These are phyloP conservation scores for Aureococcus anophagefferens DNA, from an alignment of 108 stramenopile species.

Conservation along the genomic window DNA sequence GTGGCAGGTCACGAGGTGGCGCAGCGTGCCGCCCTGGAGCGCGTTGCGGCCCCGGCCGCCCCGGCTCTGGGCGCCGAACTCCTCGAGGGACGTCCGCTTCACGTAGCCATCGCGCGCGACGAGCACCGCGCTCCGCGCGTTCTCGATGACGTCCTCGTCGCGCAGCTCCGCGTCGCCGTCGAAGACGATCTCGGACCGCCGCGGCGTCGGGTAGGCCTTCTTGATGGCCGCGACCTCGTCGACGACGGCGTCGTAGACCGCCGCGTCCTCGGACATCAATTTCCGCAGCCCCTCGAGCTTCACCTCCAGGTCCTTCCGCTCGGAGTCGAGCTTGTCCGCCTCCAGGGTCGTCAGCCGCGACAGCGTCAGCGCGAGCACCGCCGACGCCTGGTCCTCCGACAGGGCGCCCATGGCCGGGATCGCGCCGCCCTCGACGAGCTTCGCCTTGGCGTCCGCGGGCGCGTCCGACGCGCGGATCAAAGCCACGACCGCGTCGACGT, in stretches of 20 bases:
- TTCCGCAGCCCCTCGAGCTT: slow-evolving; percentile 37
- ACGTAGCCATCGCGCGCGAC: neutral
- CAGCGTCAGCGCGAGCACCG: slow-evolving; percentile 74
- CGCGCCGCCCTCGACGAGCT: slow-evolving; percentile 47
- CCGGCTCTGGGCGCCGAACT: neutral
- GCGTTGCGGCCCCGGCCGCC: neutral
- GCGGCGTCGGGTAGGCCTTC: slow-evolving; percentile 63
- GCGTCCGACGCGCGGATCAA: slow-evolving; percentile 59
- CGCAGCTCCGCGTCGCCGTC: slow-evolving; percentile 62
- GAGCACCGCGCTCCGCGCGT: slow-evolving; percentile 38
- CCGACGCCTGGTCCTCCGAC: slow-evolving; percentile 72
- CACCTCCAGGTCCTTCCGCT: slow-evolving; percentile 50
- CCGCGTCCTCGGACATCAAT: slow-evolving; percentile 54
- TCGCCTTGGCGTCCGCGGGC: slow-evolving; percentile 48
- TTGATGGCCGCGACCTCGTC: slow-evolving; percentile 62
- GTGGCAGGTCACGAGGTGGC: slow-evolving; percentile 85
- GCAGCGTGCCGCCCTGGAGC: neutral
- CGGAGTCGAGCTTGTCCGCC: slow-evolving; percentile 64
- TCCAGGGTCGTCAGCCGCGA: slow-evolving; percentile 81
- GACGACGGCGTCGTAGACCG: slow-evolving; percentile 67
- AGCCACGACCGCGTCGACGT: slow-evolving; percentile 77
- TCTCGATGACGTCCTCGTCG: slow-evolving; percentile 77
- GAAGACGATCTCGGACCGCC: slow-evolving; percentile 58
- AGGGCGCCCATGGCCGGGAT: slow-evolving; percentile 30
- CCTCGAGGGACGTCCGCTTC: slow-evolving; percentile 5